Conservation (phyloP, 805 yeast species). For the Candida vaughaniae region DNA sequence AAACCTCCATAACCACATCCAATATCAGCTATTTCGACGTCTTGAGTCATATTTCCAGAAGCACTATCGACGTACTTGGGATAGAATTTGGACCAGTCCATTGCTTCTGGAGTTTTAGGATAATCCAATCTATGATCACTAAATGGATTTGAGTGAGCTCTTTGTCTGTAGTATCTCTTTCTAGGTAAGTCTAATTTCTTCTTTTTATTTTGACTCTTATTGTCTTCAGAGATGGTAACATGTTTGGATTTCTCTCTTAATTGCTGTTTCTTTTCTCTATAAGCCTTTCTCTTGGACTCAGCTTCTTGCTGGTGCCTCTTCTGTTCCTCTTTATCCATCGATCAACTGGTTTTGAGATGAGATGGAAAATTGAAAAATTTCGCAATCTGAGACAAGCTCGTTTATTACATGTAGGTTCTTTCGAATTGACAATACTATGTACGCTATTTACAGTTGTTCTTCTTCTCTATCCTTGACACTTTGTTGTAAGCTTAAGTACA, state of each 20-base stretch:
- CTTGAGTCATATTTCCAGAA: slow-evolving; percentile 41
- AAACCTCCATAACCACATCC: slow-evolving; percentile 99
- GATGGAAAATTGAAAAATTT: no score
- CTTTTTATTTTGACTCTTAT: slow-evolving; percentile 17
- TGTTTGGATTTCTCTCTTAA: slow-evolving; percentile 34
- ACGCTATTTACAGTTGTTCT: no score
- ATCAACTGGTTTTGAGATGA: no score
- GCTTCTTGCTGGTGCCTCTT: slow-evolving; percentile 22
- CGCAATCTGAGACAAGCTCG: no score
- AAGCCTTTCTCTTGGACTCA: slow-evolving; percentile 46
- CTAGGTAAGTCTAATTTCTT: slow-evolving; percentile 60
- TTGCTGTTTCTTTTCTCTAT: slow-evolving; percentile 43
- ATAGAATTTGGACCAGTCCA: slow-evolving; percentile 84
- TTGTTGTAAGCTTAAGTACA: slow-evolving; percentile 74
- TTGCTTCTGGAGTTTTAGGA: slow-evolving; percentile 73
- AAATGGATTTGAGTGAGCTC: slow-evolving; percentile 98
- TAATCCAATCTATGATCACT: slow-evolving; percentile 92
- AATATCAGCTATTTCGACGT: slow-evolving; percentile 88
- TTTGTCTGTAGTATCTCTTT: slow-evolving; percentile 86
- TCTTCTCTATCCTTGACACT: slow-evolving; percentile 12
- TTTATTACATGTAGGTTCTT: no score
- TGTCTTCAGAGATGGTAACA: slow-evolving; percentile 39
- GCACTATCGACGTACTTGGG: slow-evolving; percentile 55
- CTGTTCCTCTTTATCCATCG: slow-evolving; percentile 17
- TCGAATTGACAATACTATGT: no score